These are phyloP conservation scores for Aspergillus kassunensis DNA, from an alignment of 495 filamentous ascomycete genomes.

Conservation along the genomic window DNA sequence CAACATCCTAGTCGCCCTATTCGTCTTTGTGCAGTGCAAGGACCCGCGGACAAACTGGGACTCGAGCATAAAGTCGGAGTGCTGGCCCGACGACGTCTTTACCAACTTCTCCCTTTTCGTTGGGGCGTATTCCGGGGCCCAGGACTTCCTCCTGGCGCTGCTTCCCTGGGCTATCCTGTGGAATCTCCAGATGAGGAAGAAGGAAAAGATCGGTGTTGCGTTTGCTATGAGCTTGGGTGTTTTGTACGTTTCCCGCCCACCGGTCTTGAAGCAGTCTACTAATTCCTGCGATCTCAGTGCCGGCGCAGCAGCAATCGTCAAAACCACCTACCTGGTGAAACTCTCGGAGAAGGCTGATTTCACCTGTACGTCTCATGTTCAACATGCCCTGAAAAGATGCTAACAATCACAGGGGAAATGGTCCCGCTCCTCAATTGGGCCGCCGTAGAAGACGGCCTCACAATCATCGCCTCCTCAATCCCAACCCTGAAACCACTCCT, in stretches of 20 bases:
- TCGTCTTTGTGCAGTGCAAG: constrained; percentile 22
- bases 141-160: constrained; percentile 26
- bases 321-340: constrained; percentile 19
- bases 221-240: constrained; percentile 27
- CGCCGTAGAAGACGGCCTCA: constrained; percentile 22
- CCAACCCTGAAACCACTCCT: constrained; percentile 17
- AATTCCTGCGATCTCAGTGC: constrained; percentile 6
- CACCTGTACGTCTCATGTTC: constrained; percentile 17
- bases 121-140: constrained; percentile 24
- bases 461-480: constrained; percentile 25
- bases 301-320: constrained; percentile 22
- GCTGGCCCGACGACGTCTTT: constrained; percentile 20
- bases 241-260: constrained; percentile 15
- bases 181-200: constrained; percentile 25
- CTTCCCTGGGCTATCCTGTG: constrained; percentile 24
- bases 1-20: constrained; percentile 21
- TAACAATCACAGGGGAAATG: constrained; percentile 11
- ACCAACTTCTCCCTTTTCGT: constrained; percentile 20
- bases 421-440: constrained; percentile 19
- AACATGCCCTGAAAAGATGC: neutral
- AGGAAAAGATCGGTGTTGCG: constrained; percentile 22
- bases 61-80: constrained; percentile 17
- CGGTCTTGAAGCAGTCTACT: too few species aligned
- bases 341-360: constrained; percentile 19
- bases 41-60: constrained; percentile 20